Evolutionary conservation across 371 early-diverging fungal genomes (phyloP).

Genomic region (Apophysomyces variabilis): DNA sequence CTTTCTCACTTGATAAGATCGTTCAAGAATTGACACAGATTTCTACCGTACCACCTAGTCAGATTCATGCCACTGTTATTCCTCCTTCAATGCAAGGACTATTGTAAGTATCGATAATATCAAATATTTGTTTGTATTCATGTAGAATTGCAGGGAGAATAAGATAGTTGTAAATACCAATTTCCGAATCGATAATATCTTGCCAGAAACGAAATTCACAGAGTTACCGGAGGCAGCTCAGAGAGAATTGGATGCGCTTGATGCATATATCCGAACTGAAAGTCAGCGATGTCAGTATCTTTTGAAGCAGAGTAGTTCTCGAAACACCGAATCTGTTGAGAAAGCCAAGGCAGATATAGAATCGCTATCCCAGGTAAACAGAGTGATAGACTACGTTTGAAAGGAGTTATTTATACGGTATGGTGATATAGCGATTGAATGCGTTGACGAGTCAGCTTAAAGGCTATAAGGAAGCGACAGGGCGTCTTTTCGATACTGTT

Average conservation of each 20-base stretch:
- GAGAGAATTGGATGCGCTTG: conserved; percentile 44
- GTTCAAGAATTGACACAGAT: conserved; percentile 33
- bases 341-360: conserved; percentile 32
- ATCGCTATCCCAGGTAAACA: conserved; percentile 35
- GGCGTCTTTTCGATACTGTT: conserved; percentile 34
- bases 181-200: conserved; percentile 51
- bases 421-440: conserved; percentile 38
- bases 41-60: conserved; percentile 35
- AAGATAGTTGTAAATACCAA: conserved; percentile 43
- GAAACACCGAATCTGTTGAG: conserved; percentile 34
- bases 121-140: not conserved
- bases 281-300: conserved; percentile 46
- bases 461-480: conserved; percentile 29
- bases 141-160: conserved; percentile 29
- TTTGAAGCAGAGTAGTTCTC: conserved; percentile 33
- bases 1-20: conserved; percentile 38
- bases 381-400: not conserved
- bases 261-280: conserved; percentile 43
- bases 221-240: conserved; percentile 53
- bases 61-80: conserved; percentile 37
- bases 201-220: conserved; percentile 37
- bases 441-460: conserved; percentile 38
- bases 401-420: not conserved
- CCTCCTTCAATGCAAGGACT: conserved; percentile 29
- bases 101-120: conserved; percentile 31